A percentile compares a stretch with the other conserved stretches of the same genome.
Conservation (phyloP, 805 yeast genomes). For the Candida hungchunana region DNA sequence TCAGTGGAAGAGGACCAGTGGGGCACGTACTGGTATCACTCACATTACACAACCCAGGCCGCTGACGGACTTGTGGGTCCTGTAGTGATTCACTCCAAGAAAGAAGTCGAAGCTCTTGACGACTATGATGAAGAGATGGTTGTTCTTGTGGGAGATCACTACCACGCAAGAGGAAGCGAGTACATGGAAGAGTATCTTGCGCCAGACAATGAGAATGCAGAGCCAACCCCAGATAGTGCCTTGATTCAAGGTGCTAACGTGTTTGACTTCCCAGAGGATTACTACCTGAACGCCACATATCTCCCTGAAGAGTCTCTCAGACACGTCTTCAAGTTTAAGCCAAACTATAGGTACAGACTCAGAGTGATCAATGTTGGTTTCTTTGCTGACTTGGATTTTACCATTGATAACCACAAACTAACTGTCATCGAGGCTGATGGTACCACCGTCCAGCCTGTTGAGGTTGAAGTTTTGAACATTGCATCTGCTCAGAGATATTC, state of each 20-base stretch:
- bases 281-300: constrained; percentile 18
- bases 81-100: constrained; percentile 39
- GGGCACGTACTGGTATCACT: constrained; percentile 57
- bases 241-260: constrained; percentile 36
- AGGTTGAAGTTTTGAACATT: constrained; percentile 29
- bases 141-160: constrained; percentile 44
- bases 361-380: constrained; percentile 48
- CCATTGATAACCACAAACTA: constrained; percentile 46
- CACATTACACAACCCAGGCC: constrained; percentile 45
- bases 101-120: constrained; percentile 30
- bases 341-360: constrained; percentile 41
- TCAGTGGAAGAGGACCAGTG: constrained; percentile 34
- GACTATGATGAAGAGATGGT: constrained; percentile 45
- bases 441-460: constrained; percentile 41
- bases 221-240: constrained; percentile 44
- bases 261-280: constrained; percentile 28
- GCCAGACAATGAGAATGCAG: constrained; percentile 42
- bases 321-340: constrained; percentile 32
- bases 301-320: constrained; percentile 18
- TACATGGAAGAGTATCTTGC: constrained; percentile 33
- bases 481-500: constrained; percentile 69
- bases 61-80: constrained; percentile 50
- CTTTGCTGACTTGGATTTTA: constrained; percentile 46
- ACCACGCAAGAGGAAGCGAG: constrained; percentile 32
- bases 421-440: constrained; percentile 53